phyloP scores from a whole-genome alignment of 2,329 filamentous ascomycete genomes.

The Purpureocillium takamizusanense region DNA sequence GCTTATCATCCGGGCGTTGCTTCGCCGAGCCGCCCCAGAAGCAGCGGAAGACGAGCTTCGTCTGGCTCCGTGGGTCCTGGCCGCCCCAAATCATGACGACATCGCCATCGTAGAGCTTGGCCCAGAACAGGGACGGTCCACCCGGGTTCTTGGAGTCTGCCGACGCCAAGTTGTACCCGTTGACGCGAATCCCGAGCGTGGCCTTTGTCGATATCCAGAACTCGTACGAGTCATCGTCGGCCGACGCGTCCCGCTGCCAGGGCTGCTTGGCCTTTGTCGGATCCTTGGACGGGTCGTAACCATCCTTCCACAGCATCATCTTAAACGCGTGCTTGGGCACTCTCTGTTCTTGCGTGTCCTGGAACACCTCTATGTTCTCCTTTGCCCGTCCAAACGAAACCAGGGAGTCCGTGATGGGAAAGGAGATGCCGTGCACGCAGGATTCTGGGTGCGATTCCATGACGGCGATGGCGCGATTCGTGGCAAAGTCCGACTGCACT shows the following conservation, averaged over 20 bases:
- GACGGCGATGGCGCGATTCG: slow-evolving; percentile 48
- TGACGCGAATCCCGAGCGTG: slow-evolving; percentile 66
- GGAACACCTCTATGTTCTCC: slow-evolving; percentile 60
- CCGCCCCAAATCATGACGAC: slow-evolving; percentile 61
- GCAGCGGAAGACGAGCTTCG: slow-evolving; percentile 42
- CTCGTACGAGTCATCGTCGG: slow-evolving; percentile 46
- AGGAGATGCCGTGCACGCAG: slow-evolving; percentile 48
- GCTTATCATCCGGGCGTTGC: slow-evolving; percentile 20
- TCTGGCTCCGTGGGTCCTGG: slow-evolving; percentile 28
- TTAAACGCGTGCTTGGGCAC: slow-evolving; percentile 79
- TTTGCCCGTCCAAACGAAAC: slow-evolving; percentile 70
- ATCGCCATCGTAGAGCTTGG: slow-evolving; percentile 69
- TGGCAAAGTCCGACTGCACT: slow-evolving; percentile 17
- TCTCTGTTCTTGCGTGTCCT: slow-evolving; percentile 52
- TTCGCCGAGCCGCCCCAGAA: slow-evolving; percentile 46
- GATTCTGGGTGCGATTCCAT: slow-evolving; percentile 60
- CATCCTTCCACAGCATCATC: slow-evolving; percentile 63
- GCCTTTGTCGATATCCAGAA: slow-evolving; percentile 76
- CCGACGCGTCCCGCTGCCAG: slow-evolving; percentile 22
- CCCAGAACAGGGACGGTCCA: slow-evolving; percentile 51
- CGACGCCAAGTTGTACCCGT: slow-evolving; percentile 56
- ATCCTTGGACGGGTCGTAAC: slow-evolving; percentile 51
- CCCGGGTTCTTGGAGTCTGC: slow-evolving; percentile 44
- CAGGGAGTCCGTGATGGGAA: slow-evolving; percentile 58
- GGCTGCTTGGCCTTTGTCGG: slow-evolving; percentile 44